Evolutionary conservation across 768 basidiomycete species (phyloP).

Genomic region (Lentinula sp.): DNA sequence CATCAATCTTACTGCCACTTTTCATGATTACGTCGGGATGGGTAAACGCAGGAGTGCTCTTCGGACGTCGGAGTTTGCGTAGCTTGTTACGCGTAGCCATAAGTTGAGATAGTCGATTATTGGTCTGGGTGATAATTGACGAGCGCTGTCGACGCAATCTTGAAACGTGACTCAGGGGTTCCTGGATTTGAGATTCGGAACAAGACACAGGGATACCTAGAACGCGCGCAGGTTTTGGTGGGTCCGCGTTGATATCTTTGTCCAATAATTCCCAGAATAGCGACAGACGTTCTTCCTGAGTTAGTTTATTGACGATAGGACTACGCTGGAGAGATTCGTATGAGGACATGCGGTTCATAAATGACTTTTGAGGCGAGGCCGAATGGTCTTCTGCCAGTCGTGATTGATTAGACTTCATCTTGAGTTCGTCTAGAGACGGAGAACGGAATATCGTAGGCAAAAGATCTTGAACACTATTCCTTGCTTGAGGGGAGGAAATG

Average conservation of each 20-base stretch:
- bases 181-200: not conserved
- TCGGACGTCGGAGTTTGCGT: not conserved
- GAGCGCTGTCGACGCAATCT: slow-evolving; percentile 7
- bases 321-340: not conserved
- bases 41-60: slow-evolving; percentile 2
- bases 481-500: slow-evolving; percentile 5
- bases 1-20: not conserved
- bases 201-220: not conserved
- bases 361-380: not conserved
- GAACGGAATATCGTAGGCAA: slow-evolving; percentile 6
- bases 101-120: not conserved
- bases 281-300: not conserved
- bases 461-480: slow-evolving; percentile 6
- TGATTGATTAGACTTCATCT: not conserved
- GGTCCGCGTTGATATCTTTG: not conserved
- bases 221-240: not conserved
- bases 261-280: slow-evolving; percentile 8
- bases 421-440: slow-evolving; percentile 2
- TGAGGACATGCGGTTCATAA: not conserved
- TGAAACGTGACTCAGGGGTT: not conserved
- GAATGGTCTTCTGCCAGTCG: not conserved
- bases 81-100: not conserved
- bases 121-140: not conserved
- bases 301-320: not conserved
- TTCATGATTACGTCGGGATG: not conserved